Evolutionary conservation across 768 basidiomycete species (phyloP), one percentile per base, ranked within the genome.

Genomic region (Russula dissimulans): DNA sequence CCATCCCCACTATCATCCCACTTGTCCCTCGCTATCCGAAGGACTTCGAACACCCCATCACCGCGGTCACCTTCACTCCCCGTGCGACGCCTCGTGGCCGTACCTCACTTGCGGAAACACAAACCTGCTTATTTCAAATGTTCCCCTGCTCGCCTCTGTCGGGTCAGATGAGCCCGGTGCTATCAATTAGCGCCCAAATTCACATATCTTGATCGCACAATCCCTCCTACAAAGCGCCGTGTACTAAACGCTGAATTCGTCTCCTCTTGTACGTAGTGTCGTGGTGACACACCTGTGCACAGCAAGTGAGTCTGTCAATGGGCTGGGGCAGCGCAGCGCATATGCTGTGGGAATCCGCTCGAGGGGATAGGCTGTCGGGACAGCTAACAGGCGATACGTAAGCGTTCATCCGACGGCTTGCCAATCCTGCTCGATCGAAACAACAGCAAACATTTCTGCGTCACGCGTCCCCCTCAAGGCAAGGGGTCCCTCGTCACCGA

Each of bases 11-110:
- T 61, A 51, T 61, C 60, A 34, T 48, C 36, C 51, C 51, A 48
- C 61, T 45, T 53, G 38, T 42, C 50, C 60, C 55, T 48, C 32
- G n/a, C 9, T 6, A 14, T 57, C 61, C 61, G 56, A 61, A 43
- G 50, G 60, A 57, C 60, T 51, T 43, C 60, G 50, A 29, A 61
- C 55, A 61, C 60, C 55, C 60, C 54, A 4, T 43, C 14, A 38
- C 44, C 48, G 32, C 18, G 34, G 10, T 44, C 22, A 43, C 22
- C 22, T 26, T 26, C 22, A 2, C 56, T 22, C 50, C 29, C 48
- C 17, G 14, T 17, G 18, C n/a, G 29, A 49, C 22, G 43, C 57
- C 57, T 59, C 51, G 36, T 29, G 38, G n/a, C n/a, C 42, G 43
- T 43, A 32, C 31, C 53, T 54, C 41, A 32, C 10, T 32, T 47